Conservation (phyloP, 805 yeast species). For the Saturnispora silvae region DNA sequence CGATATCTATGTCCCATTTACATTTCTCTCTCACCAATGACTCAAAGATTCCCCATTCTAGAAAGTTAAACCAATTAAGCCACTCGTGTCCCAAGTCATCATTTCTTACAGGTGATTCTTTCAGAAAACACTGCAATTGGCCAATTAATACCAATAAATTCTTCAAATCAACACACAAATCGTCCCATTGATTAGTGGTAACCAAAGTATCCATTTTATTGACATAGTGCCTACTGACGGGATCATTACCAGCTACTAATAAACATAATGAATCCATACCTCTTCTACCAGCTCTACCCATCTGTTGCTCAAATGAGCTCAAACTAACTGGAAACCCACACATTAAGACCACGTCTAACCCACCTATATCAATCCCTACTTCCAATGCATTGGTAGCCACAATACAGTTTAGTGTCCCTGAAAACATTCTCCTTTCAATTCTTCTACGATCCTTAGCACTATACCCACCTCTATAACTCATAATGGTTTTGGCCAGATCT, state of each 20-base stretch:
- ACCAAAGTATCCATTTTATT: conserved; percentile 52
- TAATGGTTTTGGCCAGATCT: conserved; percentile 49
- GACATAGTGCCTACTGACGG: conserved; percentile 79
- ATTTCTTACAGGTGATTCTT: conserved; percentile 46
- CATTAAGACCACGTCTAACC: conserved; percentile 80
- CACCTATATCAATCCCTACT: conserved; percentile 91
- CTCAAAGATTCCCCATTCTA: conserved; percentile 16
- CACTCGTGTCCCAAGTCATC: conserved; percentile 17
- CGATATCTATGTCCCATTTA: conserved; percentile 30
- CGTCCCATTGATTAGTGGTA: conserved; percentile 40
- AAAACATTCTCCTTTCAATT: conserved; percentile 85
- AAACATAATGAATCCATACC: conserved; percentile 75
- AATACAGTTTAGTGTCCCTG: conserved; percentile 74
- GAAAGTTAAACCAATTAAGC: conserved; percentile 12
- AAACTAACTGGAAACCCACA: conserved; percentile 89
- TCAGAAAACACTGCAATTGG: conserved; percentile 86
- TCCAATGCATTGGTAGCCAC: conserved; percentile 94
- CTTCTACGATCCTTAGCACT: conserved; percentile 74
- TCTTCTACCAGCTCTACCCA: conserved; percentile 95
- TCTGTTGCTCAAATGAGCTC: conserved; percentile 85
- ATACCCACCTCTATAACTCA: conserved; percentile 95
- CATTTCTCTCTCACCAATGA: conserved; percentile 25
- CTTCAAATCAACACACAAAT: conserved; percentile 48
- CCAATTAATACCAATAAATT: conserved; percentile 58
- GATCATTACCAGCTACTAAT: conserved; percentile 71